Percentiles rank a stretch among this genome's conserved stretches.
These are phyloP conservation scores for Takashimella koratensis DNA, from an alignment of 1,284 basidiomycete genomes.

Conservation along the genomic window DNA sequence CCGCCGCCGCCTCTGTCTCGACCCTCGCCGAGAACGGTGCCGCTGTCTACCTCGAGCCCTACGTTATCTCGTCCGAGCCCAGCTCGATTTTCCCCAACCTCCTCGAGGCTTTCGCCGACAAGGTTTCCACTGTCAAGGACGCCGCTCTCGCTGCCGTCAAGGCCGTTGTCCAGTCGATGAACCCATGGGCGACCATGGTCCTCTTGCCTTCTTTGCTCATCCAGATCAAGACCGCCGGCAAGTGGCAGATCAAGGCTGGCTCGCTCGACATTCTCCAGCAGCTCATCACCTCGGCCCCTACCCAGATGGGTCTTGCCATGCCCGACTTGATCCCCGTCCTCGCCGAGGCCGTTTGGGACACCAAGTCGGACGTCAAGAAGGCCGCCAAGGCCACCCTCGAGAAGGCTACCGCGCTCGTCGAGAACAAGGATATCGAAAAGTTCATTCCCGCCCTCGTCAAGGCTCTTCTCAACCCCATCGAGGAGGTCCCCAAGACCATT, in stretches of 20 bases:
- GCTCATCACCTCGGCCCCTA: slow-evolving; percentile 78
- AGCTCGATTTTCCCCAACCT: slow-evolving; percentile 75
- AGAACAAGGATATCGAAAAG: slow-evolving; percentile 90
- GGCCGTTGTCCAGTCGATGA: slow-evolving; percentile 75
- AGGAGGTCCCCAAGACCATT: slow-evolving; percentile 97
- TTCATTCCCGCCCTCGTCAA: slow-evolving; percentile 98
- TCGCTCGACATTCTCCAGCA: slow-evolving; percentile 81
- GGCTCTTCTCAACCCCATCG: slow-evolving; percentile 96
- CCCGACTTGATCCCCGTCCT: slow-evolving; percentile 96
- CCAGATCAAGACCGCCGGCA: slow-evolving; percentile 92
- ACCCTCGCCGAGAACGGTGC: slow-evolving; percentile 70
- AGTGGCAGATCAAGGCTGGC: slow-evolving; percentile 99
- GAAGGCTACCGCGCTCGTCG: slow-evolving; percentile 87
- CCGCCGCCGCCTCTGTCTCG: slow-evolving; percentile 45
- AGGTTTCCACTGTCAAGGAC: slow-evolving; percentile 65
- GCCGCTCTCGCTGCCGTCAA: slow-evolving; percentile 82
- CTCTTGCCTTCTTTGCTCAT: slow-evolving; percentile 81
- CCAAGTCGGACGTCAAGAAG: slow-evolving; percentile 99
- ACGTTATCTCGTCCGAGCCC: slow-evolving; percentile 67
- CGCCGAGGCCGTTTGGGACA: slow-evolving; percentile 97
- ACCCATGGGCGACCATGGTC: slow-evolving; percentile 81
- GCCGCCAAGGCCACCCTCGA: slow-evolving; percentile 91
- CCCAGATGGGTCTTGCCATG: slow-evolving; percentile 84
- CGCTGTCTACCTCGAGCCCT: slow-evolving; percentile 82
- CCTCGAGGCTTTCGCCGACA: slow-evolving; percentile 86